These are phyloP conservation scores for Fraxinus angustifolia DNA, from an alignment of 305 asterid genomes.

Conservation along the genomic window DNA sequence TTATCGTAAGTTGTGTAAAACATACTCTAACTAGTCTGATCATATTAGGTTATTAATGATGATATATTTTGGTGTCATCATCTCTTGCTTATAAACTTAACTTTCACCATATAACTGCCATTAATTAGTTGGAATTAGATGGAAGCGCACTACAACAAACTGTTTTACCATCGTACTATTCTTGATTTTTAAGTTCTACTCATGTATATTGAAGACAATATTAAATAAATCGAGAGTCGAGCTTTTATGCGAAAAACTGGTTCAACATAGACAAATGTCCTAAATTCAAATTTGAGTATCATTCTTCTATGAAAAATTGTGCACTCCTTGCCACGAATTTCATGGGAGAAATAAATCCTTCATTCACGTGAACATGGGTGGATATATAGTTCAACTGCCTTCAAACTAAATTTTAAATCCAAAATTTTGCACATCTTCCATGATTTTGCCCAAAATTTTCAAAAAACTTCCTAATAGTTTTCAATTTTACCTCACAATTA, in stretches of 20 bases:
- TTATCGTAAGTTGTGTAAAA: background rate
- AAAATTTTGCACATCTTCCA: no score
- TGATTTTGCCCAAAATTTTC: no score
- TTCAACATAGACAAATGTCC: background rate
- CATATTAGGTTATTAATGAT: background rate
- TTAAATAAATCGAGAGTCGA: background rate
- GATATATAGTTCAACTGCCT: no score
- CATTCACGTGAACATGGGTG: no score
- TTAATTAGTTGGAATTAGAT: background rate
- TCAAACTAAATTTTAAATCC: no score
- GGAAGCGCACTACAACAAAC: background rate
- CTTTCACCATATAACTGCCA: background rate
- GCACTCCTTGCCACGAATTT: background rate
- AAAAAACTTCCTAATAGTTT: no score
- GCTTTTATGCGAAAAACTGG: background rate
- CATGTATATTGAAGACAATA: background rate
- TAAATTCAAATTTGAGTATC: background rate
- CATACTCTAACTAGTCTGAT: background rate
- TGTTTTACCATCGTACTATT: background rate
- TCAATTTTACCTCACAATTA: no score
- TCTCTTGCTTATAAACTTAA: background rate
- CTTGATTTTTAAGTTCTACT: background rate
- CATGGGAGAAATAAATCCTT: background rate
- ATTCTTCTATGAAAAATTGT: background rate
- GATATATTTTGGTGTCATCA: background rate